A percentile compares a stretch with the other conserved stretches of the same genome.
These are phyloP conservation scores for Cladosporium sp. DNA, from an alignment of 2,329 filamentous ascomycete species.

Conservation along the genomic window DNA sequence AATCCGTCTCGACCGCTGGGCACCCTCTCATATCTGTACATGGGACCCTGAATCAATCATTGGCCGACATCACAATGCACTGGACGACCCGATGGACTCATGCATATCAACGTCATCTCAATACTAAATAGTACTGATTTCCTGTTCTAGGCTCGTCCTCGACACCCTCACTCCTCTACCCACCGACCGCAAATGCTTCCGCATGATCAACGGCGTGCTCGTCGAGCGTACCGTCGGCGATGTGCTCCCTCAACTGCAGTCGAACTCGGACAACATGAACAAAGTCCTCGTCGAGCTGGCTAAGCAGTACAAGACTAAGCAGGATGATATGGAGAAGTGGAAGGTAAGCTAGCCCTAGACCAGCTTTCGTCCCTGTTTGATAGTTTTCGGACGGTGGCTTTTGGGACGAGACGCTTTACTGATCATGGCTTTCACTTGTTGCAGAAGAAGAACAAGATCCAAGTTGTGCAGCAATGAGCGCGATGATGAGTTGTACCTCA, in stretches of 20 bases:
- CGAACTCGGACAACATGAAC: constrained; percentile 88
- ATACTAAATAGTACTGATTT: not conserved
- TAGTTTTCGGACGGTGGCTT: not conserved
- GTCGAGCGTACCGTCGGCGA: constrained; percentile 93
- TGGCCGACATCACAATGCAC: no score
- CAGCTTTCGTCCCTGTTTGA: no score
- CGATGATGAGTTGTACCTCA: not conserved
- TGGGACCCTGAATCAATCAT: no score
- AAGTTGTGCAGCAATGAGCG: constrained; percentile 67
- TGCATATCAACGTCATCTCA: no score
- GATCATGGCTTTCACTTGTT: constrained; percentile 3
- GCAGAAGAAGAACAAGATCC: constrained; percentile 86
- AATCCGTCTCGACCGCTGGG: no score
- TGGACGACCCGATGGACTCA: no score
- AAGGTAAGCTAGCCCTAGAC: constrained; percentile 86
- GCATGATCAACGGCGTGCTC: constrained; percentile 95
- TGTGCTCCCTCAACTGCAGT: constrained; percentile 84
- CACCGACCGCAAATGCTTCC: constrained; percentile 90
- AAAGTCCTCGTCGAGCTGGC: constrained; percentile 92
- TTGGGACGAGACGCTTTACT: not conserved
- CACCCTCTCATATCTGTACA: no score
- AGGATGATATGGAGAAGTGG: constrained; percentile 95
- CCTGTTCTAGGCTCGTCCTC: constrained; percentile 69
- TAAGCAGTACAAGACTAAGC: constrained; percentile 93
- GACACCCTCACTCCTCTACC: constrained; percentile 83